Evolutionary conservation across 1,284 basidiomycete species (phyloP).

Genomic region (Ceratobasidium sp.): DNA sequence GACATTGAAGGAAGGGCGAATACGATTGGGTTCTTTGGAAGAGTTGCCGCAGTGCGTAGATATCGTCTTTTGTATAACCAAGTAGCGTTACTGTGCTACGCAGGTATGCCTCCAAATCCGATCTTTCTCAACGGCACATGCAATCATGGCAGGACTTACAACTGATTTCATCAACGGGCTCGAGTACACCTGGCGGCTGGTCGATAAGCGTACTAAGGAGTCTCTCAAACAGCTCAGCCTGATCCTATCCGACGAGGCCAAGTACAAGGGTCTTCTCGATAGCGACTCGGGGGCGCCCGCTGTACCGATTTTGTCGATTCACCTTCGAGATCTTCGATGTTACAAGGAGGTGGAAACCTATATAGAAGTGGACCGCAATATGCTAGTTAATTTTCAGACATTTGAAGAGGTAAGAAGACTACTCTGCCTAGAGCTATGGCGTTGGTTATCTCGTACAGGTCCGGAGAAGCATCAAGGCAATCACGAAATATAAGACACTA

Average conservation of each 20-base stretch:
- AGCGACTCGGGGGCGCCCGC: conserved; percentile 12
- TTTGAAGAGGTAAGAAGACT: conserved; percentile 25
- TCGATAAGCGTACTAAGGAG: conserved; percentile 38
- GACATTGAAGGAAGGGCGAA: conserved; percentile 36
- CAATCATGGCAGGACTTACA: conserved; percentile 39
- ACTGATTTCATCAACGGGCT: conserved; percentile 32
- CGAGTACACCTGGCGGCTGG: conserved; percentile 36
- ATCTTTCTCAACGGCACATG: conserved; percentile 40
- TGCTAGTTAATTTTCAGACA: conserved; percentile 37
- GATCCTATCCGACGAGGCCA: conserved; percentile 27
- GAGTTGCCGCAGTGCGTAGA: conserved; percentile 28
- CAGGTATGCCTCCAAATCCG: conserved; percentile 36
- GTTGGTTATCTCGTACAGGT: conserved; percentile 9
- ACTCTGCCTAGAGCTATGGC: neutral
- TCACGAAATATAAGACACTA: conserved; percentile 30
- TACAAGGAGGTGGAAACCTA: conserved; percentile 39
- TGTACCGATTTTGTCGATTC: conserved; percentile 36
- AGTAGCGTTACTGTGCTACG: neutral
- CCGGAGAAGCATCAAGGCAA: conserved; percentile 35
- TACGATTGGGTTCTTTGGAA: conserved; percentile 24
- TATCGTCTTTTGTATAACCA: too few species aligned
- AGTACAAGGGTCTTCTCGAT: conserved; percentile 21
- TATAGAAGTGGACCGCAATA: neutral
- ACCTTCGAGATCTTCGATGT: conserved; percentile 31
- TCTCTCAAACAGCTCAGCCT: conserved; percentile 33